Base-by-base conservation (phyloP, 371 early-diverging fungal genomes). In the Mortierella sp. region DNA sequence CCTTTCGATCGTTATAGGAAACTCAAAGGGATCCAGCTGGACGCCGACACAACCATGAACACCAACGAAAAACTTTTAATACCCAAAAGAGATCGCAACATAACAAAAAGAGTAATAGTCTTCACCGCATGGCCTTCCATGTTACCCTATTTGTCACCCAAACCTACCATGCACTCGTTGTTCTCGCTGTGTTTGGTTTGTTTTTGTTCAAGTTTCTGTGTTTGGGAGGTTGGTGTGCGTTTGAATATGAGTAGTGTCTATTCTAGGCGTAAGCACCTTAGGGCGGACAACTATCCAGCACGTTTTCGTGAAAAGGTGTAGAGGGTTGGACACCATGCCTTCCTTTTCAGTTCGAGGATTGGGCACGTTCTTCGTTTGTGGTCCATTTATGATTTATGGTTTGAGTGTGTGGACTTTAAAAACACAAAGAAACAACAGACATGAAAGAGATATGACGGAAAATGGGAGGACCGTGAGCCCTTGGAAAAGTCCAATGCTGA, bases 391-490 rank as follows among this genome's bases (percentile, higher is more conserved):
- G 65, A 24, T 65, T 65, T 35, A 32, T 49, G 21, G 5, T 49
- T 51, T 51, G 21, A 18, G 38, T 38, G 35, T 18, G 65, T 65
- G 38, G 65, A 8, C 41, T 41, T 65, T 21, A 65, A 65, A 38
- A 60, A 60, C n/a, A 24, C 54, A 24, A 54, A n/a, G 7, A 27
- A 56, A 51, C 51, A 51, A 51, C 51, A 4, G 11, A 46, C 41
- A 41, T 41, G 14, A 46, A 46, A 46, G 21, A 51, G 6, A 51
- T 51, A 51, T 51, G 21, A 60, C 5, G 60, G n/a, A n/a, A 60
- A 65, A 38, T 65, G 60, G 32, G 18, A 38, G 65, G 60, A 32
- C 65, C 65, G 65, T 65, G 65, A 65, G 65, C 65, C 38, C 60
- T 60, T 32, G 3, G 8, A 38, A 32, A 21, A 18, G 32, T 21